A percentile compares a stretch with the other conserved stretches of the same genome.
phyloP scores from a whole-genome alignment of 495 filamentous ascomycete genomes.

The Lasiosphaeris hirsuta region DNA sequence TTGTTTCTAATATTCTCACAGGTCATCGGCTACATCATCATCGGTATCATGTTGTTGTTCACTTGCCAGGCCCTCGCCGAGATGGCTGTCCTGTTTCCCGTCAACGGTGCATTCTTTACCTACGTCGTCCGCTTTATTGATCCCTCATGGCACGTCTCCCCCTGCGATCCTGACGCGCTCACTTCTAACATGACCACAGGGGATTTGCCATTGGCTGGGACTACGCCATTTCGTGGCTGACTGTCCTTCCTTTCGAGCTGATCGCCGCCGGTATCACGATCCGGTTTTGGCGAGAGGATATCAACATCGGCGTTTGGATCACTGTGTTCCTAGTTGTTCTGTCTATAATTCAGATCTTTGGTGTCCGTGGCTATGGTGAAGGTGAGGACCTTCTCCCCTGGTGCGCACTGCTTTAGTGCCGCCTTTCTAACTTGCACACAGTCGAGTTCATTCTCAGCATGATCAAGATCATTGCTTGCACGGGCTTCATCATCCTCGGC shows the following conservation, averaged over 20 bases:
- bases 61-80: slow-evolving; percentile 59
- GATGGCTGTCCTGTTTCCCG: slow-evolving; percentile 63
- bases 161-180: background rate
- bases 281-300: slow-evolving; percentile 37
- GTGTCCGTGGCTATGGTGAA: slow-evolving; percentile 56
- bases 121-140: slow-evolving; percentile 68
- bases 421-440: slow-evolving; percentile 10
- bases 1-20: slow-evolving; percentile 42
- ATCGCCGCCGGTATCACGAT: slow-evolving; percentile 49
- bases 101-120: slow-evolving; percentile 55
- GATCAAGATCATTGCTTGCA: slow-evolving; percentile 38
- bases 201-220: slow-evolving; percentile 80
- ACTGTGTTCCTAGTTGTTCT: slow-evolving; percentile 51
- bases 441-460: slow-evolving; percentile 41
- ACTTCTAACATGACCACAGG: slow-evolving; percentile 18
- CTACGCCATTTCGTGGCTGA: slow-evolving; percentile 60
- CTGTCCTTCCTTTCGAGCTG: slow-evolving; percentile 50
- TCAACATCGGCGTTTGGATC: slow-evolving; percentile 54
- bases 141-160: slow-evolving; percentile 50
- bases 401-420: no score
- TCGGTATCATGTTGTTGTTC: slow-evolving; percentile 44
- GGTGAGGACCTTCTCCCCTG: background rate
- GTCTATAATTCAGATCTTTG: slow-evolving; percentile 60
- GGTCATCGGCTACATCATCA: slow-evolving; percentile 52
- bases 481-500: slow-evolving; percentile 51